phyloP scores from a whole-genome alignment of 768 basidiomycete genomes.

The Neoboletus magnificus region DNA sequence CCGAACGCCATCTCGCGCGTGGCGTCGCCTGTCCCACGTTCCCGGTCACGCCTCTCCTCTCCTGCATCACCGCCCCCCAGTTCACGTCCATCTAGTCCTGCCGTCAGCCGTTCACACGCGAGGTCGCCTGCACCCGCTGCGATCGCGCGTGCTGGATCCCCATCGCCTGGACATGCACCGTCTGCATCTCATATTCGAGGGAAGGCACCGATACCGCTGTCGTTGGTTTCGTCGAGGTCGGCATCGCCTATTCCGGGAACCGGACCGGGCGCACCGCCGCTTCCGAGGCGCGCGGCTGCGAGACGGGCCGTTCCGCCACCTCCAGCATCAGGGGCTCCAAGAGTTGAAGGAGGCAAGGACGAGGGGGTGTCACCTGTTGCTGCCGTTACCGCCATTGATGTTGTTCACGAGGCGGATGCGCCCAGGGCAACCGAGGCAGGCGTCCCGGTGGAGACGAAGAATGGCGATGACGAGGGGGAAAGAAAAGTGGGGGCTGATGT shows the following conservation, averaged over 20 bases:
- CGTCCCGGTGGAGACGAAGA: slow-evolving; percentile 1
- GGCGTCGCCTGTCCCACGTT: slow-evolving; percentile 23
- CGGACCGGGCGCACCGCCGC: slow-evolving; percentile 43
- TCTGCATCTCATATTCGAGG: slow-evolving; percentile 12
- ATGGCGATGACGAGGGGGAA: background rate
- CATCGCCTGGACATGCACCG: slow-evolving; percentile 8
- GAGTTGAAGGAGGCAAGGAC: slow-evolving; percentile 4
- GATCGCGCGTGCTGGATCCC: slow-evolving; percentile 7
- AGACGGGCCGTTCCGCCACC: slow-evolving; percentile 37
- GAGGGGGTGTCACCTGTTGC: background rate
- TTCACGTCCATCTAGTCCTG: slow-evolving; percentile 30
- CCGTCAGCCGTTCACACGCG: slow-evolving; percentile 20
- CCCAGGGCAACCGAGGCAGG: background rate
- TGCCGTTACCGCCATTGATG: background rate
- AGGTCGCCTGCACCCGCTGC: slow-evolving; percentile 23
- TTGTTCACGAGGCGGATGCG: background rate
- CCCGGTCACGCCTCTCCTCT: slow-evolving; percentile 33
- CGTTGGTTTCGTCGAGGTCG: slow-evolving; percentile 33
- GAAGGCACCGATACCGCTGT: slow-evolving; percentile 22
- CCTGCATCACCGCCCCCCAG: slow-evolving; percentile 29
- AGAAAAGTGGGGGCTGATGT: background rate
- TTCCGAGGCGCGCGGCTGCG: slow-evolving; percentile 64
- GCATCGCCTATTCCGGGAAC: slow-evolving; percentile 33
- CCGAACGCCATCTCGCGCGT: slow-evolving; percentile 25
- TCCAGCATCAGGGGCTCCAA: background rate